Evolutionary conservation across 2,329 filamentous ascomycete species (phyloP), one percentile per base, ranked within the genome.

Genomic region (Clarireedia monteithiana): DNA sequence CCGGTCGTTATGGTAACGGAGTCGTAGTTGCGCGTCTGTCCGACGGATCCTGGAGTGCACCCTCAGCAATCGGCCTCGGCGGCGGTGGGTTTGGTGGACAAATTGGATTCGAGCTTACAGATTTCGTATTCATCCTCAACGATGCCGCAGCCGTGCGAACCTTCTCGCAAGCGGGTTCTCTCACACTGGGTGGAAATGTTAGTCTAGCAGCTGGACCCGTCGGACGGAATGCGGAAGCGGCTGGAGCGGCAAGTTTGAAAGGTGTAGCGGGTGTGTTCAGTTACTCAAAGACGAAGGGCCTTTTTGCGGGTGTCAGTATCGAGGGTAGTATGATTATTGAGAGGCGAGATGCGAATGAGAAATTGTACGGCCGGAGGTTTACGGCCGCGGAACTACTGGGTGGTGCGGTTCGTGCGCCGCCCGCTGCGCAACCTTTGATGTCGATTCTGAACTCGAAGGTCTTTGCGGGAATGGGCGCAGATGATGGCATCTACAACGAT

Each of bases 61-160:
- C 89, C 12, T 87, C 84, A 56, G 89, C 89, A 51, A 91, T 94
- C 67, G 85, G 85, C 52, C 91, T 88, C 1, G 84, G 86, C 27
- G 89, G 89, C 63, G 89, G 85, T 54, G 89, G 89, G 24, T 88
- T 95, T 62, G 89, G 89, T 63, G 89, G 89, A 42, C 89, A 94
- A 73, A 89, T 95, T 67, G 89, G 89, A 38, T 89, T 92, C 71
- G 89, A 95, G 72, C 73, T 95, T 59, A 94, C 89, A 58, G 89
- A 94, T 71, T 99, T 99, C 69, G 94, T 99, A 70, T 97, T 99
- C 74, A 96, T 99, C 63, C 84, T 99, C 62, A 99, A 99, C 74
- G 92, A 99, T 69, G 77, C 84, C 44, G 83, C 78, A 57, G 92
- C 94, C 46, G 92, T 99, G 63, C 89, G 89, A 71, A 91, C 92